These are phyloP conservation scores for Cucurbita ficifolia DNA, from an alignment of 306 rosid genomes.

Conservation along the genomic window DNA sequence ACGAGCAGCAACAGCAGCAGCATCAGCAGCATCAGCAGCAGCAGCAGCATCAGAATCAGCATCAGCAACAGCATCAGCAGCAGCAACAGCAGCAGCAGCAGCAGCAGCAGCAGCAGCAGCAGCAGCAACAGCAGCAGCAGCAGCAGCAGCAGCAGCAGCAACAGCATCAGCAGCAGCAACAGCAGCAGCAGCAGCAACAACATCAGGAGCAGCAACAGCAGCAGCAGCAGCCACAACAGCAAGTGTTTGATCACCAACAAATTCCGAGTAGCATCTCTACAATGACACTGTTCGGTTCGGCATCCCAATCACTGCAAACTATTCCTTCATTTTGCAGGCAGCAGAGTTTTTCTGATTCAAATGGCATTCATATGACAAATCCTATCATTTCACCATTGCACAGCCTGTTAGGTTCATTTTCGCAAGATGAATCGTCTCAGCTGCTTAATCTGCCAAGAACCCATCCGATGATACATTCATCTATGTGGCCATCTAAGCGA, in stretches of 20 bases:
- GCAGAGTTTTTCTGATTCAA: slow-evolving; percentile 67
- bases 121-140: slow-evolving; percentile 16
- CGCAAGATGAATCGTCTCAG: slow-evolving; percentile 64
- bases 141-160: not conserved
- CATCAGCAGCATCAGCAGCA: slow-evolving; percentile 8
- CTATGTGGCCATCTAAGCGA: slow-evolving; percentile 71
- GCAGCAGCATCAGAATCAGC: slow-evolving; percentile 6
- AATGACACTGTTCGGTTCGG: slow-evolving; percentile 57
- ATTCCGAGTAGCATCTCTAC: slow-evolving; percentile 40
- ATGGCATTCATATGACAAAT: slow-evolving; percentile 41
- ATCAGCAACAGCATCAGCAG: slow-evolving; percentile 12
- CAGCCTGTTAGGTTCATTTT: slow-evolving; percentile 60
- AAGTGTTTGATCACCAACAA: slow-evolving; percentile 52
- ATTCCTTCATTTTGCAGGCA: slow-evolving; percentile 57
- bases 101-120: slow-evolving; percentile 19
- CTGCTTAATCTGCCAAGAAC: slow-evolving; percentile 46
- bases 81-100: slow-evolving; percentile 30
- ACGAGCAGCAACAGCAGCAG: not conserved
- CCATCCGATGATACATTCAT: slow-evolving; percentile 43
- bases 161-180: not conserved
- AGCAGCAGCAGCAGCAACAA: too few relatives aligned
- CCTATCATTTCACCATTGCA: slow-evolving; percentile 65
- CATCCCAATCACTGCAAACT: slow-evolving; percentile 53
- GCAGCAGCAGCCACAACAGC: slow-evolving; percentile 19
- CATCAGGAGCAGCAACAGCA: slow-evolving; percentile 17